Conservation (phyloP, 2,329 filamentous ascomycete species). For the Blastomyces percursus region DNA sequence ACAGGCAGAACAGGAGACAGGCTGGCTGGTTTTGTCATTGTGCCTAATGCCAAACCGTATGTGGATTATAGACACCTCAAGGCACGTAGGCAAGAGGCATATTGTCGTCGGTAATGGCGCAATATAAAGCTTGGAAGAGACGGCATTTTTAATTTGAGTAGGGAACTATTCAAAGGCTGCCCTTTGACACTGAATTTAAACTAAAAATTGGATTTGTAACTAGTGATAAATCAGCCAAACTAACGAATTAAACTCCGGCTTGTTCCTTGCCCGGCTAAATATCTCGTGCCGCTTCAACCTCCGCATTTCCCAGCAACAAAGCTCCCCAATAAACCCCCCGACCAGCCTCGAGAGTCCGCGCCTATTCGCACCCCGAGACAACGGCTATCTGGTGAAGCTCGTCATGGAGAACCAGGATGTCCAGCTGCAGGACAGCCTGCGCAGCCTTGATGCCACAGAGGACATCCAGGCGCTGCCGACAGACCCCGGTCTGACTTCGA, state of each 20-base stretch:
- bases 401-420: constrained; percentile 1
- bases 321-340: background rate
- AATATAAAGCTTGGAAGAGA: no score
- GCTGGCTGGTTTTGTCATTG: background rate
- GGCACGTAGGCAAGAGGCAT: background rate
- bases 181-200: no score
- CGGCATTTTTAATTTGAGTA: no score
- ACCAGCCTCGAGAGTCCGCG: background rate
- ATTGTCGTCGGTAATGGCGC: background rate
- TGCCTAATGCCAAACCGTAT: background rate
- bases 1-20: no score
- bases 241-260: background rate
- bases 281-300: constrained; percentile 4
- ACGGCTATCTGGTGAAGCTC: background rate
- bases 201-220: no score
- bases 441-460: background rate
- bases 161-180: no score
- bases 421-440: constrained; percentile 2
- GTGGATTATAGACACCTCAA: background rate
- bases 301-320: background rate
- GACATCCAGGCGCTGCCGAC: background rate
- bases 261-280: background rate
- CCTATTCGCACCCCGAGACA: background rate
- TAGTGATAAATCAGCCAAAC: no score
- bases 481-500: background rate